phyloP scores from a whole-genome alignment of 2,329 filamentous ascomycete genomes.

The Fusarium tuaranense region DNA sequence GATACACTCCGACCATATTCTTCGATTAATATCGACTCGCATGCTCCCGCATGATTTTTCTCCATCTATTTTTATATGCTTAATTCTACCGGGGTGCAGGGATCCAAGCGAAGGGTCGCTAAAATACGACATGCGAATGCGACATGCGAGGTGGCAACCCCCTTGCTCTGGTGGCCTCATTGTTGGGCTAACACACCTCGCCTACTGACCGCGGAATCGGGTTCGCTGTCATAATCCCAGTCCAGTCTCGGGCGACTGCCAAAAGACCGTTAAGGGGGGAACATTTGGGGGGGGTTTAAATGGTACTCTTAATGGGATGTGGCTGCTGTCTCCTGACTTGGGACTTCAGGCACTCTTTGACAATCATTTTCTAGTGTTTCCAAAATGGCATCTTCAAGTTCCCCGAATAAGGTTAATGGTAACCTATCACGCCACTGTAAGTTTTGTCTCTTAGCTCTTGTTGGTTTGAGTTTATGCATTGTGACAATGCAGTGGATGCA shows the following conservation, averaged over 20 bases:
- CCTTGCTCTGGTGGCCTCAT: neutral
- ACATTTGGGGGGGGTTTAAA: neutral
- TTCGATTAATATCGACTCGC: neutral
- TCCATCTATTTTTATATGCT: neutral
- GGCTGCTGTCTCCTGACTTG: conserved; percentile 1
- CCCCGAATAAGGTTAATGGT: neutral
- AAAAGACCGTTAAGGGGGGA: neutral
- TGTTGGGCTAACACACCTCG: neutral
- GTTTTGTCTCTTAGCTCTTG: neutral
- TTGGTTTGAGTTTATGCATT: neutral
- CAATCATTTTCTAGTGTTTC: neutral
- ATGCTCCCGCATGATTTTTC: neutral
- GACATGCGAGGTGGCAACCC: neutral
- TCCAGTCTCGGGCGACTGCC: neutral
- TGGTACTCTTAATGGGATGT: neutral
- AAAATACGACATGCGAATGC: neutral
- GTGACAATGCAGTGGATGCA: neutral
- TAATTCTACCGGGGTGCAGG: neutral
- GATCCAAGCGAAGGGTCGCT: neutral
- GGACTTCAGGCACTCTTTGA: neutral
- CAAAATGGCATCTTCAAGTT: neutral
- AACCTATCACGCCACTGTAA: neutral
- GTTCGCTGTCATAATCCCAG: neutral
- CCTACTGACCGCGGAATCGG: neutral
- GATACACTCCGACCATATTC: neutral